Evolutionary conservation across 805 yeast genomes (phyloP).

Genomic region (Kluyveromyces starmeri): DNA sequence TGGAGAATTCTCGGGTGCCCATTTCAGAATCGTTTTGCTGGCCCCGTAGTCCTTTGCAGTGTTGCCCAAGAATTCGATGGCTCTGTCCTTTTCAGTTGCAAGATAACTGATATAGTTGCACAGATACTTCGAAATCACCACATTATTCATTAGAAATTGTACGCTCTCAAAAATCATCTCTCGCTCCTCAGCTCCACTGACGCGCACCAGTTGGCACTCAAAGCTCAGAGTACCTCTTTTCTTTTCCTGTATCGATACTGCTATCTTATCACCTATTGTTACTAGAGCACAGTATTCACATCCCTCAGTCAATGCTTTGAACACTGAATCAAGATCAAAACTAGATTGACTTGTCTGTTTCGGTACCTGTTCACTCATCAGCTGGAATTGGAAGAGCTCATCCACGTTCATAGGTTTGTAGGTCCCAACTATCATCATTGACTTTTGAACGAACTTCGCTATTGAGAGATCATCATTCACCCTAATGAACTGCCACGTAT

Average conservation of each 20-base stretch:
- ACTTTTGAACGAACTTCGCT: background rate
- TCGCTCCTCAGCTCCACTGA: background rate
- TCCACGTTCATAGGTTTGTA: background rate
- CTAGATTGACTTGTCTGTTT: background rate
- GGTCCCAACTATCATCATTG: background rate
- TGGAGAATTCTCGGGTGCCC: conserved; percentile 29
- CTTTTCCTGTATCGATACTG: background rate
- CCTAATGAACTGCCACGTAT: background rate
- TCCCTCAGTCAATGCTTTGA: background rate
- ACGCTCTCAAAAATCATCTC: background rate
- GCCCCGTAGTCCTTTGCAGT: conserved; percentile 21
- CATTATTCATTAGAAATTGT: background rate
- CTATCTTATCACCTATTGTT: background rate
- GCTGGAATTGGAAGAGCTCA: background rate
- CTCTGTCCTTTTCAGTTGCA: conserved; percentile 25
- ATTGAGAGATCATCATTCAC: background rate
- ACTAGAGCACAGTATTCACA: background rate
- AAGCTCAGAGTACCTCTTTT: background rate
- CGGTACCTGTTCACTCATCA: background rate
- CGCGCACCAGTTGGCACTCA: background rate
- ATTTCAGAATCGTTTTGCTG: conserved; percentile 16
- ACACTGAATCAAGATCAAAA: background rate
- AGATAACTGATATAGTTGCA: conserved; percentile 9
- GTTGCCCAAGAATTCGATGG: conserved; percentile 25
- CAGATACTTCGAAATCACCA: conserved; percentile 10